Base-by-base conservation (phyloP, 306 rosid species). In the Inga oerstediana region DNA sequence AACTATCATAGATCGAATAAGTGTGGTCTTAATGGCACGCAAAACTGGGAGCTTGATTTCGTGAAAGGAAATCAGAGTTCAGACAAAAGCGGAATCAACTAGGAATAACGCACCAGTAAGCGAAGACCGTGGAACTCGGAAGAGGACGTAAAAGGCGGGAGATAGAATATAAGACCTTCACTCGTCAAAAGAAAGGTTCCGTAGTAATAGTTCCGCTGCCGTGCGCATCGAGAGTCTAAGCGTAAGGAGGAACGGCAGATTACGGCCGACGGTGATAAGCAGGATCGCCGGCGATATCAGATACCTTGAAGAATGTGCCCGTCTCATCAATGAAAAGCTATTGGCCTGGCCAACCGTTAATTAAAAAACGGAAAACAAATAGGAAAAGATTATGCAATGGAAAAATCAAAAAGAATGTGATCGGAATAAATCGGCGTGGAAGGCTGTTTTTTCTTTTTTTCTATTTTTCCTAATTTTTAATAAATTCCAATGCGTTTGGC, bases 201-300 rank as follows among this genome's bases (percentile, higher is more conserved):
- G 78, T 59, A 41, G 41, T 41, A 7, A 37, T 24, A 46, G 64
- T 45, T 64, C 14, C 62, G 72, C 65, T 30, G 39, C 66, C 76
- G 80, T 30, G 22, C 10, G 22, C 30, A 41, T 72, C 59, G 49
- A 58, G 67, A n/a, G 3, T 39, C 17, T 12, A 13, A 4, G 58
- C 56, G 71, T 4, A 16, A 56, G 32, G 35, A 34, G 51, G 45
- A 37, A 52, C 15, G 45, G 8, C 77, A 75, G 83, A 45, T 76
- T 80, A 75, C 46, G 30, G 62, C 85, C 88, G 80, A 82, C 88
- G 82, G 71, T 85, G 83, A 77, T 35, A 84, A 62, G 74, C 8
- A 41, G 43, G 84, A 67, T 80, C 82, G 84, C 90, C 90, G 88
- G 86, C 59, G 87, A 85, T 72, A 11, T 13, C 16, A 32, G 79